These are phyloP conservation scores for Aspergillus sp. DNA, from an alignment of 2,329 filamentous ascomycete genomes.

Conservation along the genomic window DNA sequence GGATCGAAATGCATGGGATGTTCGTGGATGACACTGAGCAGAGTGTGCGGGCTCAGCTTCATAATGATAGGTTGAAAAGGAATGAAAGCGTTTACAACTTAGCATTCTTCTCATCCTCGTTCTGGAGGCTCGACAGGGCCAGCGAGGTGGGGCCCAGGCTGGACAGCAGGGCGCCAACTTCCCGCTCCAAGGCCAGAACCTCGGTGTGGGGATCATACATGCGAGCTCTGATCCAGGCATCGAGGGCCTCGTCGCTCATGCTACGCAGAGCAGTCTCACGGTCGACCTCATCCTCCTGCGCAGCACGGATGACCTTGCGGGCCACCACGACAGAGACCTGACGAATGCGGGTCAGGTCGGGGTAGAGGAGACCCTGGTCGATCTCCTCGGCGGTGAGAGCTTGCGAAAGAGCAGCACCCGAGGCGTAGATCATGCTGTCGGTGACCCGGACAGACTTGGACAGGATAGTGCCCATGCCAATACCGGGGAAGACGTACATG, in stretches of 20 bases:
- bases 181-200: conserved; percentile 42
- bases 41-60: not conserved
- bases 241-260: conserved; percentile 39
- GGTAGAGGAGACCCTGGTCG: conserved; percentile 82
- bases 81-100: conserved; percentile 26
- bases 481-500: conserved; percentile 94
- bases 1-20: not conserved
- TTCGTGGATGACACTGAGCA: not conserved
- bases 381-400: conserved; percentile 78
- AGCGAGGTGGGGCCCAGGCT: conserved; percentile 22
- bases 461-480: conserved; percentile 88
- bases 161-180: conserved; percentile 40
- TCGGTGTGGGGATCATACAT: conserved; percentile 48
- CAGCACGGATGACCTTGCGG: conserved; percentile 87
- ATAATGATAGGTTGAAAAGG: conserved; percentile 1
- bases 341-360: conserved; percentile 82
- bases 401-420: conserved; percentile 73
- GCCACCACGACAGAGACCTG: conserved; percentile 84
- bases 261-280: conserved; percentile 40
- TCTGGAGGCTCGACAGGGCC: conserved; percentile 14
- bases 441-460: conserved; percentile 83
- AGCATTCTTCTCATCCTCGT: conserved; percentile 23
- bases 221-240: conserved; percentile 44
- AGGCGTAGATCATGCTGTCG: conserved; percentile 95
- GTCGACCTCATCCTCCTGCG: conserved; percentile 72